Evolutionary conservation across 2,329 filamentous ascomycete species (phyloP), one percentile per base, ranked within the genome.

Genomic region (Plectosphaerella plurivora): DNA sequence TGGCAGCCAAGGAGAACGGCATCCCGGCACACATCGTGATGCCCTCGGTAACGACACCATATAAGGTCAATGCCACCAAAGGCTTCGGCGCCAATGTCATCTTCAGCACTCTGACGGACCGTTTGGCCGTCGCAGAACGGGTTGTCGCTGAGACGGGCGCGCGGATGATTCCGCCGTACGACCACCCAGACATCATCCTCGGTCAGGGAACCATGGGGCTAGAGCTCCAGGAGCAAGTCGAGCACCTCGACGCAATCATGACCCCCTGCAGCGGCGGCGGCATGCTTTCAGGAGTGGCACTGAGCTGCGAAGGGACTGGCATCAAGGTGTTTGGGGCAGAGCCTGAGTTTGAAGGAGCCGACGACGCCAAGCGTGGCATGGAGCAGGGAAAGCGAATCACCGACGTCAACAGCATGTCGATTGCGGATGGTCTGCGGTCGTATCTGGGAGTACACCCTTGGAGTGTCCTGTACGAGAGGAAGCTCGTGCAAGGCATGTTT

Each of bases 191-290:
- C 67, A 91, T 97, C 59, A 88, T 97, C 52, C 81, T 96, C 1
- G 93, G 94, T 0, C 92, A 97, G 73, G 94, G 93, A n/a, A 97
- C 93, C 1, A 76, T 89, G 56, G 92, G 85, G 0, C 68, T 97
- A 5, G 94, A 99, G 69, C 69, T 97, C 35, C 86, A 91, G 65
- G 74, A 80, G 55, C 92, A 97, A 65, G 88, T 86, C 2, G 68
- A 65, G 47, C 68, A 70, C 0, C 72, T 91, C 1, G 77, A 91
- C 66, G 87, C 84, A 11, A 83, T 97, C 47, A 86, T 97, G 24
- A 82, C 90, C 0, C 92, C 92, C 0, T 86, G 91, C 63, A 91
- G 92, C 22, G 93, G 94, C 22, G 94, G 93, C 8, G 93, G 94
- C 3, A 84, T 97, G 77, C 82, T 96, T 24, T 85, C 85, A 1